Evolutionary conservation across 106 monocot species (phyloP), one percentile per base, ranked within the genome.

Genomic region (Cymbidium sinense): DNA sequence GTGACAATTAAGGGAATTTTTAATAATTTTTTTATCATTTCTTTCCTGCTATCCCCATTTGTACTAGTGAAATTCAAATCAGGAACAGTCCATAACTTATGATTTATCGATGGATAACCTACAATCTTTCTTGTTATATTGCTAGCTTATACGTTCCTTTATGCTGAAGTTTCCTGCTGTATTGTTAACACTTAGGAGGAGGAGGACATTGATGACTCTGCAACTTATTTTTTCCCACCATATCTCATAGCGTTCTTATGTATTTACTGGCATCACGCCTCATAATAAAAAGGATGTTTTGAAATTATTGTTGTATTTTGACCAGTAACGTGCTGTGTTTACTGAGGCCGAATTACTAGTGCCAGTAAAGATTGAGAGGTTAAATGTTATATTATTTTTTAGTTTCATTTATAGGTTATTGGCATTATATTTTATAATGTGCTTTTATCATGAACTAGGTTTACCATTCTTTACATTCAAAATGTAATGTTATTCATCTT

Each of bases 401-500:
- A 4, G 33, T 10, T 37, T 71, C 20, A 39, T 39, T 35, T 35
- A 34, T 37, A 71, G 30, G 21, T 71, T 71, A 7, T n/a, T 71
- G 6, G 0, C 71, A 71, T 71, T 39, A 37, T 37, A 7, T 36
- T 0, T 71, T 71, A 13, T 71, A 29, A 71, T 35, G 37, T 21
- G 71, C n/a, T 71, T 71, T 37, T 33, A 33, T 31, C 33, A 33
- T 4, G 5, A 67, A 67, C 31, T 33, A 33, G 67, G 2, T n/a
- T 67, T 67, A n/a, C 4, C 23, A 23, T 58, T 58, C 58, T 58
- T 67, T 29, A 35, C 37, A 5, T 71, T 35, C 2, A 39, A 39
- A 71, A 71, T 27, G 19, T 39, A n/a, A 39, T 36, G 71, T 71
- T 71, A 35, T 37, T 71, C 37, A 69, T 37, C 5, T 71, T 71